These are phyloP conservation scores for Cyberlindnera mycetangii DNA, from an alignment of 805 yeast species.

Conservation along the genomic window DNA sequence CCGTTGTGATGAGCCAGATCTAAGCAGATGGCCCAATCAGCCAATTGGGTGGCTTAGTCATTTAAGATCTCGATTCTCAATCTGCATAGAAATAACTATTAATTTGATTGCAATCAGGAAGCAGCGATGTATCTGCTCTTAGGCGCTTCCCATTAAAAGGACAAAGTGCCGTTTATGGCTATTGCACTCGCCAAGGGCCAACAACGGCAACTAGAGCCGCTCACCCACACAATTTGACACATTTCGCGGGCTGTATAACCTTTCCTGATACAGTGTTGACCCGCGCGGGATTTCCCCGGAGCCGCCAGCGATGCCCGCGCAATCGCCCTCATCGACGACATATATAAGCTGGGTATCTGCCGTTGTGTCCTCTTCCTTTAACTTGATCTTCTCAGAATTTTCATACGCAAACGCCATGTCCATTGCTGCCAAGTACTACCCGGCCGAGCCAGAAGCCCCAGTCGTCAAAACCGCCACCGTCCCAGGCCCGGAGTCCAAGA, in stretches of 20 bases:
- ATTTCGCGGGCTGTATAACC: not conserved
- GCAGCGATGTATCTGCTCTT: too few relatives aligned
- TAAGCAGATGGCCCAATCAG: too few relatives aligned
- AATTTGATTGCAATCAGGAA: too few relatives aligned
- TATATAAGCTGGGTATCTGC: not conserved
- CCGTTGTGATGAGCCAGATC: too few relatives aligned
- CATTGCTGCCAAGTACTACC: constrained; percentile 59
- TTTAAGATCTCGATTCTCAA: too few relatives aligned
- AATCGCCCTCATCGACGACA: constrained; percentile 1
- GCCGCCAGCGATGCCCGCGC: constrained; percentile 1
- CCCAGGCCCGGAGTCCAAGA: constrained; percentile 75
- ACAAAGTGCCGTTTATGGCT: not conserved
- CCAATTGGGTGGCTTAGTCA: too few relatives aligned
- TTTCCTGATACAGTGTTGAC: not conserved
- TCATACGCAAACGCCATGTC: constrained; percentile 30
- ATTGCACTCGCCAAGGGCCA: not conserved
- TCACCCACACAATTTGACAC: not conserved
- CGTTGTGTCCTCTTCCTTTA: not conserved
- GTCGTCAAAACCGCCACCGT: constrained; percentile 50
- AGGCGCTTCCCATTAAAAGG: too few relatives aligned
- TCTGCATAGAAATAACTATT: too few relatives aligned
- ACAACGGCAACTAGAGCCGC: not conserved
- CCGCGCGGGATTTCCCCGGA: constrained; percentile 2
- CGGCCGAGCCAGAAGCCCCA: constrained; percentile 78
- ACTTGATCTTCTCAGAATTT: not conserved